These are phyloP conservation scores for Mayamaea pseudoterrestris DNA, from an alignment of 108 stramenopile species.

Conservation along the genomic window DNA sequence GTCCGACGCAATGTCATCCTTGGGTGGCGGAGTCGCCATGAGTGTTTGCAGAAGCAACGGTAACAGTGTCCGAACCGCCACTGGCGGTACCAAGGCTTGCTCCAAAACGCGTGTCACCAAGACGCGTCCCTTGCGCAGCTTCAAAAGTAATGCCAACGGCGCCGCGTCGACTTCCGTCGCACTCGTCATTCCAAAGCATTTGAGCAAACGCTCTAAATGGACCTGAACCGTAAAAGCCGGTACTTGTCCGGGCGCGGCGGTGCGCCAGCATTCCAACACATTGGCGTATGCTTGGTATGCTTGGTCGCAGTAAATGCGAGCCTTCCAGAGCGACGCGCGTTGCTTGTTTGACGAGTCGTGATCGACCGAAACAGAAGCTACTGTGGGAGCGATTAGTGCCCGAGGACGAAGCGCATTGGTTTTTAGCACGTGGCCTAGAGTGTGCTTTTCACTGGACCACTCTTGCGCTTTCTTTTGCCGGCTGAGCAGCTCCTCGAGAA, in stretches of 20 bases:
- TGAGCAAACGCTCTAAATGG: constrained; percentile 53
- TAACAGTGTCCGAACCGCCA: constrained; percentile 47
- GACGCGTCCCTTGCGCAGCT: constrained; percentile 59
- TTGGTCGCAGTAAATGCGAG: constrained; percentile 70
- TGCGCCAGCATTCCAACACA: constrained; percentile 49
- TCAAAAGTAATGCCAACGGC: constrained; percentile 30
- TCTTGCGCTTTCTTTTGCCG: constrained; percentile 50
- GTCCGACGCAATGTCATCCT: constrained; percentile 13
- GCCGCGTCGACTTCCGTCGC: constrained; percentile 16
- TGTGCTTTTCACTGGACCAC: constrained; percentile 49
- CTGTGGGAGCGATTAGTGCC: constrained; percentile 61
- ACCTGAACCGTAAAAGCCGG: constrained; percentile 51
- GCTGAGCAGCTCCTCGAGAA: constrained; percentile 30
- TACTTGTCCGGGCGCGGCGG: constrained; percentile 26
- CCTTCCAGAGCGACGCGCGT: constrained; percentile 61
- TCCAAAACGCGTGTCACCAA: constrained; percentile 57
- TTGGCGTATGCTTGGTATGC: constrained; percentile 63
- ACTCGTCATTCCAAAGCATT: constrained; percentile 44
- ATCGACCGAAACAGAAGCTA: constrained; percentile 10
- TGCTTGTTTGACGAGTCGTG: constrained; percentile 20
- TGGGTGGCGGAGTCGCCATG: background rate
- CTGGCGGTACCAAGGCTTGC: constrained; percentile 61
- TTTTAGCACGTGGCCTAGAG: constrained; percentile 54
- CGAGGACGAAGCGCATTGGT: constrained; percentile 64
- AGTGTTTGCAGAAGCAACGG: constrained; percentile 36